Base-by-base conservation (phyloP, 2,329 filamentous ascomycete species). In the Helotiales sp. region DNA sequence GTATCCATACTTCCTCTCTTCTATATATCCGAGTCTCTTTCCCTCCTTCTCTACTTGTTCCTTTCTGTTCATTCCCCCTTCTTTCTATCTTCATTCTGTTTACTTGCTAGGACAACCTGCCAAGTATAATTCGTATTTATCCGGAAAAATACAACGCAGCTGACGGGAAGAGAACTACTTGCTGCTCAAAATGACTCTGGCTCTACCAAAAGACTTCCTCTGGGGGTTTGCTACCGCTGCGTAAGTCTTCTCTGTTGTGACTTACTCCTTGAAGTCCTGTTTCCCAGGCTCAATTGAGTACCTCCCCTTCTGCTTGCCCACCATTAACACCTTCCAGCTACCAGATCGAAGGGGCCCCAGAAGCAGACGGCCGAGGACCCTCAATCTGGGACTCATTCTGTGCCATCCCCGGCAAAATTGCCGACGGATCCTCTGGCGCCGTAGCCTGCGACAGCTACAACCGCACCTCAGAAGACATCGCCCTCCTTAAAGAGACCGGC, bases 341-440 rank as follows among this genome's bases (percentile, higher is more conserved):
- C 82, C 93, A 97, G 79, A 91, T 97, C 73, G 93, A 97, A 82
- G 93, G 93, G 66, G 89, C 88, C 57, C 83, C 85, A 45, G 83
- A 90, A 57, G 86, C 90, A 76, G 93, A 95, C 77, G 93, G 93
- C 71, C 91, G 93, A 71, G 91, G 87, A 24, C 89, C 92, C 63
- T 93, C 91, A 69, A 96, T 96, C 79, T 96, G 93, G 93, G 93
- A 97, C 80, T 90, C 87, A n/a, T 96, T 96, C 82, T 94, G 91
- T 80, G 86, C 86, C 70, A 90, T 88, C 63, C 89, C 91, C 6
- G 92, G 92, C 75, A 96, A 96, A 81, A 93, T 96, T 75, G 92
- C 92, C 64, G 91, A 92, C 74, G 90, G 88, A 66, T 89, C 85
- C 73, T 90, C 88, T 50, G 93, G 93, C 61, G 89, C 87, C 61